These are phyloP conservation scores for Ceriops decandra DNA, from an alignment of 345 rosid species.

Conservation along the genomic window DNA sequence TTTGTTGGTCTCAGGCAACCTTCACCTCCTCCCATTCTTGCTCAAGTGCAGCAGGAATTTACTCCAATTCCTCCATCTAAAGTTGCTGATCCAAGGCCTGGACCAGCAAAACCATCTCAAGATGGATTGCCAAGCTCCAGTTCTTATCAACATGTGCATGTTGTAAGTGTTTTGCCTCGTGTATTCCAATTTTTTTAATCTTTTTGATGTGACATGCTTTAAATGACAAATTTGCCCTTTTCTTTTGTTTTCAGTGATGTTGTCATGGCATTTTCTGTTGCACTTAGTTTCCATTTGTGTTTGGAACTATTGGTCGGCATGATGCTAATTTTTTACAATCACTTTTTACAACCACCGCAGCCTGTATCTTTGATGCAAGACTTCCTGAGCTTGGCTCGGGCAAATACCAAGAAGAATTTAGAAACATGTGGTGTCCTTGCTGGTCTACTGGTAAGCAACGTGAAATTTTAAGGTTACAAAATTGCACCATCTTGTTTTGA, in stretches of 20 bases:
- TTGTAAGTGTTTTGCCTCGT: constrained; percentile 43
- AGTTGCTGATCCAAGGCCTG: constrained; percentile 99
- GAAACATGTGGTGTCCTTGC: constrained; percentile 98
- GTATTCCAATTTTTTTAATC: neutral
- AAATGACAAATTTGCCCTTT: neutral
- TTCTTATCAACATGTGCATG: constrained; percentile 77
- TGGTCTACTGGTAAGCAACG: constrained; percentile 72
- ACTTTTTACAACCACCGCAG: constrained; percentile 37
- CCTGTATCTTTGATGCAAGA: constrained; percentile 85
- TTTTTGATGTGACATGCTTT: neutral
- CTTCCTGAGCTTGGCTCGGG: constrained; percentile 73
- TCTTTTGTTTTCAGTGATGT: neutral
- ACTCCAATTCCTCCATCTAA: constrained; percentile 78
- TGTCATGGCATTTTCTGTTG: neutral
- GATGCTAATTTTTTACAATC: constrained; percentile 15
- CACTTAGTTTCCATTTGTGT: neutral
- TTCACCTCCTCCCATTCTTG: constrained; percentile 90
- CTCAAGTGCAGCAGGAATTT: constrained; percentile 56
- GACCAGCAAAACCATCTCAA: constrained; percentile 66
- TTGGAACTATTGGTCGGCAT: constrained; percentile 9
- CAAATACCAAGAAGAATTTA: constrained; percentile 72
- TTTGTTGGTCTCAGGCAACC: constrained; percentile 77
- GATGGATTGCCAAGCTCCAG: constrained; percentile 46
- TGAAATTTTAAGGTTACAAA: constrained; percentile 1
- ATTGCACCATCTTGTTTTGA: neutral